Base-by-base conservation (phyloP, 352 stramenopile species). In the Phytophthora hybrid region DNA sequence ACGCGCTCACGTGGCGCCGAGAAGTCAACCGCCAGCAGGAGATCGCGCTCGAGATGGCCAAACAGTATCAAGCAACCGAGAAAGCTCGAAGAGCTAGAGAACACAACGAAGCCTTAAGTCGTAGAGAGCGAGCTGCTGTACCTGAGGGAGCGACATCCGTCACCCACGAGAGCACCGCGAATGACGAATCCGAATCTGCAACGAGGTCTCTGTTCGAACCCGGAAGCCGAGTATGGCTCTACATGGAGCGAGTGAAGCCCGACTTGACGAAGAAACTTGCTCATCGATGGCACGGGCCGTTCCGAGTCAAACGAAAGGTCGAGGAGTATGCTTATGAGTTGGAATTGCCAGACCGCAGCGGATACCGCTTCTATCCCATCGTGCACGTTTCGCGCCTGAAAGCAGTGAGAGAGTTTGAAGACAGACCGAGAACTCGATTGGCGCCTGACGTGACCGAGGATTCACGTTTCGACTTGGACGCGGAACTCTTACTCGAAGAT, bases 231-330 rank as follows among this genome's bases (percentile, higher is more conserved):
- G 61, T 68, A 1, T 66, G 60, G 60, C 47, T 66, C 2, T 66
- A 66, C 31, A 59, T 66, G 60, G 60, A 56, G 14, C 49, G 61
- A 11, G 61, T 67, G 3, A 60, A 60, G n/a, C 61, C 61, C 5
- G 61, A 51, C 21, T 26, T 53, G 14, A 47, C 55, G 26, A 59
- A 13, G 34, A 41, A 41, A 39, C 32, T 39, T 13, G 32, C 32
- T 9, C 32, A 41, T 7, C 34, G 9, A 13, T 41, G 34, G 34
- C 9, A 41, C 34, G 34, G 34, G 10, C 34, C 34, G 10, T 41
- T 14, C 34, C 10, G 34, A 13, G 13, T 41, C 34, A 41, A 41
- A 13, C 9, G 34, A 10, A 41, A 16, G 34, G 34, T 41, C 34
- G 34, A 41, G 13, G 8, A 41, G 2, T 41, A 41, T 13, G 34